phyloP scores from a whole-genome alignment of 768 basidiomycete species.

The Cyathus striatus region DNA sequence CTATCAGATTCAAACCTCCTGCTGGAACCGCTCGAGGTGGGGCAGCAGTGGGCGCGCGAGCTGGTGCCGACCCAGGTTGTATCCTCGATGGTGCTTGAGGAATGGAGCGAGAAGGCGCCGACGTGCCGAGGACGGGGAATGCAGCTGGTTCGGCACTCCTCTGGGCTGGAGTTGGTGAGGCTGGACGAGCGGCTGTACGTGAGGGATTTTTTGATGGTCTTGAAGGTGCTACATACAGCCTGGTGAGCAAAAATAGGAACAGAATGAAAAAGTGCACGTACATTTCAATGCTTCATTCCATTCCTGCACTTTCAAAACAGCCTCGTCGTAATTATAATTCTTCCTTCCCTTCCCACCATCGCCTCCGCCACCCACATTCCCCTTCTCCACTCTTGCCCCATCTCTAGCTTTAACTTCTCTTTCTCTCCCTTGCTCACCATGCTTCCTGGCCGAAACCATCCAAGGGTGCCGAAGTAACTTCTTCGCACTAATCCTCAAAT shows the following conservation, averaged over 20 bases:
- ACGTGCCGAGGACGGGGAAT: no score
- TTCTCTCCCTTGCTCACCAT: constrained; percentile 45
- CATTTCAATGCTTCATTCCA: constrained; percentile 98
- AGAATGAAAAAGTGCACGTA: no score
- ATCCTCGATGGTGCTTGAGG: no score
- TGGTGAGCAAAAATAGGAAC: no score
- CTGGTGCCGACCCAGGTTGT: constrained; percentile 21
- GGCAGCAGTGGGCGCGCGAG: no score
- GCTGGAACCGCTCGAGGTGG: no score
- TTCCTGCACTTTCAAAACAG: constrained; percentile 91
- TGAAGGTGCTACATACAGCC: constrained; percentile 71
- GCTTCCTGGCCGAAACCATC: constrained; percentile 85
- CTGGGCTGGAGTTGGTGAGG: constrained; percentile 40
- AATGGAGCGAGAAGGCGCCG: no score
- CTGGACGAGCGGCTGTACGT: constrained; percentile 41
- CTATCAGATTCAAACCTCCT: constrained; percentile 37
- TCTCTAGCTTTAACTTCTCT: constrained; percentile 16
- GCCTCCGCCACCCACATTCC: constrained; percentile 27
- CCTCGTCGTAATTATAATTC: constrained; percentile 91
- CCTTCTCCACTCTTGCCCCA: no score
- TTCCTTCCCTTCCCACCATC: constrained; percentile 39
- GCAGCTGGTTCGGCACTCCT: constrained; percentile 24
- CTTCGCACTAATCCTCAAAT: constrained; percentile 89
- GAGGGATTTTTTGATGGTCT: constrained; percentile 65
- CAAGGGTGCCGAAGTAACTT: constrained; percentile 92